Evolutionary conservation across 2,329 filamentous ascomycete species (phyloP).

Genomic region (Phoma sp.): DNA sequence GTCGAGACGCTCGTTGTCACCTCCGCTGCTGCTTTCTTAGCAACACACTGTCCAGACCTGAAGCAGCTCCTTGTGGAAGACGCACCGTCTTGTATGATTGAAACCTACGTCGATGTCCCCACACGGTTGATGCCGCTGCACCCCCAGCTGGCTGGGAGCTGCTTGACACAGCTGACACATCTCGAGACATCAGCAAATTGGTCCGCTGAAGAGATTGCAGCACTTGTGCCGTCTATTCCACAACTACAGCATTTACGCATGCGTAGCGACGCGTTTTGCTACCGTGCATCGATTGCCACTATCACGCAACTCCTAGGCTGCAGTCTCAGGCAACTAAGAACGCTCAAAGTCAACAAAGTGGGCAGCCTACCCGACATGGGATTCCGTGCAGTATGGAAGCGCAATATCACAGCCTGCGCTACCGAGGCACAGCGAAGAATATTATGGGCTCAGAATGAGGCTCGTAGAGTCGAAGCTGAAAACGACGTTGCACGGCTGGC

Average conservation of each 20-base stretch:
- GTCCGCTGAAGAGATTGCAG: slow-evolving; percentile 16
- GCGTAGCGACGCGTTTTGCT: slow-evolving; percentile 24
- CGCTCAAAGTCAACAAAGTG: slow-evolving; percentile 18
- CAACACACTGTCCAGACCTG: slow-evolving; percentile 19
- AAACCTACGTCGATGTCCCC: slow-evolving; percentile 16
- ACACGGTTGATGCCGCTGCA: slow-evolving; percentile 8
- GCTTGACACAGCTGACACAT: slow-evolving; percentile 4
- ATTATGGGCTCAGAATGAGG: slow-evolving; percentile 23
- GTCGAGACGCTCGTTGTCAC: slow-evolving; percentile 16
- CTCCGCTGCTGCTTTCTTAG: slow-evolving; percentile 19
- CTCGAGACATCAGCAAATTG: slow-evolving; percentile 23
- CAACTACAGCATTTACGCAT: slow-evolving; percentile 14
- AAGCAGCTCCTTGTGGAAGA: slow-evolving; percentile 17
- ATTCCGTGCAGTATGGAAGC: slow-evolving; percentile 23
- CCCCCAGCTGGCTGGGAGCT: not conserved
- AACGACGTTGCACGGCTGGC: slow-evolving; percentile 22
- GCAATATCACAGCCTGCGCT: slow-evolving; percentile 15
- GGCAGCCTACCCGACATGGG: slow-evolving; percentile 22
- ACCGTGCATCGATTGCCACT: slow-evolving; percentile 16
- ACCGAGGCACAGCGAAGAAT: slow-evolving; percentile 14
- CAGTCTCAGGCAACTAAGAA: slow-evolving; percentile 11
- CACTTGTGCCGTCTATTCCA: slow-evolving; percentile 16
- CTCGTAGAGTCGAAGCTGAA: slow-evolving; percentile 18
- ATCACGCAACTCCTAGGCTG: slow-evolving; percentile 15
- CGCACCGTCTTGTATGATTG: slow-evolving; percentile 18